These are phyloP conservation scores for Pythium vanterpoolii DNA, from an alignment of 352 stramenopile genomes.

Conservation along the genomic window DNA sequence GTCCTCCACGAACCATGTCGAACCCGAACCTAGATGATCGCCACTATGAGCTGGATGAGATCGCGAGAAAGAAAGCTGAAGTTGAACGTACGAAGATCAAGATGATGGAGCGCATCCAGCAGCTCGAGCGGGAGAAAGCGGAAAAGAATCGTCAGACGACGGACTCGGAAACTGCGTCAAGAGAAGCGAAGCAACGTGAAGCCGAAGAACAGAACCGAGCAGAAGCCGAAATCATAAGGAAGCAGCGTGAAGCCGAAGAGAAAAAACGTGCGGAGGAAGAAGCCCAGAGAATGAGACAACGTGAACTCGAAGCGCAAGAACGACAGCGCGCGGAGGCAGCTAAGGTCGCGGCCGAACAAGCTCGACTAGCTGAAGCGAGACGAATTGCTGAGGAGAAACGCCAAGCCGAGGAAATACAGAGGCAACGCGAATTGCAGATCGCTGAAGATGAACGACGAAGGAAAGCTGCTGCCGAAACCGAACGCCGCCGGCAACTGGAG, in stretches of 20 bases:
- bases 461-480: conserved; percentile 27
- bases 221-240: conserved; percentile 10
- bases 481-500: conserved; percentile 42
- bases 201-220: conserved; percentile 35
- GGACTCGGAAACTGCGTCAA: background rate
- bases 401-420: conserved; percentile 15
- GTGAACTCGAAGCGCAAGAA: conserved; percentile 11
- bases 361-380: conserved; percentile 14
- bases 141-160: conserved; percentile 29
- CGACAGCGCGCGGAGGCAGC: conserved; percentile 8
- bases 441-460: conserved; percentile 46
- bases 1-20: conserved; percentile 4
- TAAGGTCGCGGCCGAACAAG: conserved; percentile 17
- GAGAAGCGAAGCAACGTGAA: conserved; percentile 28
- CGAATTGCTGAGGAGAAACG: conserved; percentile 20
- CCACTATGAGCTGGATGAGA: conserved; percentile 48
- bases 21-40: conserved; percentile 10
- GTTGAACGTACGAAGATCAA: conserved; percentile 55
- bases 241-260: conserved; percentile 6
- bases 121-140: conserved; percentile 41
- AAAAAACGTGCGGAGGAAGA: conserved; percentile 26
- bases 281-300: conserved; percentile 1
- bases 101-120: conserved; percentile 39
- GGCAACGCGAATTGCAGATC: conserved; percentile 14
- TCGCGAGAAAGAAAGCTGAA: conserved; percentile 50